A percentile compares a stretch with the other conserved stretches of the same genome.
Conservation (phyloP, 2,329 filamentous ascomycete genomes). For the Pestalotiopsis fici region DNA sequence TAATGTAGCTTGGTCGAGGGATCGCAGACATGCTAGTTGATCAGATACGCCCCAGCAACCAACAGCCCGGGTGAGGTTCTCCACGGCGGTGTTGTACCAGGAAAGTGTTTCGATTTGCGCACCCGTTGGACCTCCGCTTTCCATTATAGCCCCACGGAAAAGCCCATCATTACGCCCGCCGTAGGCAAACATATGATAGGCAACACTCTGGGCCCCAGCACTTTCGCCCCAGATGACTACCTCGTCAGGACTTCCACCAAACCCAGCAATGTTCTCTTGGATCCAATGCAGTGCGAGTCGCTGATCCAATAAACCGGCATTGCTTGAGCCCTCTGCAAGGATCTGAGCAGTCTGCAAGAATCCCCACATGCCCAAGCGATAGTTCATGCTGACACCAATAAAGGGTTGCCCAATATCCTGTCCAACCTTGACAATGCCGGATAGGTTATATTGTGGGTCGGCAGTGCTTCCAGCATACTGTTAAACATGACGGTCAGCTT, state of each 20-base stretch:
- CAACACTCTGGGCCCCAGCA: conserved; percentile 40
- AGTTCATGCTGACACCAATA: conserved; percentile 55
- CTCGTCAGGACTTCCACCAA: conserved; percentile 47
- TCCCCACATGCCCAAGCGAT: conserved; percentile 53
- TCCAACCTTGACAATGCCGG: conserved; percentile 58
- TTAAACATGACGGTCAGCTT: background rate
- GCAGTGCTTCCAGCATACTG: conserved; percentile 45
- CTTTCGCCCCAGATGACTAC: conserved; percentile 52
- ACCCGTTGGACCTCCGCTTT: conserved; percentile 46
- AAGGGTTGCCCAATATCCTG: conserved; percentile 53
- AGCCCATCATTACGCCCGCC: conserved; percentile 56
- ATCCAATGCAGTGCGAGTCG: conserved; percentile 51
- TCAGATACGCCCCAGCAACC: conserved; percentile 35
- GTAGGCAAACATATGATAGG: conserved; percentile 55
- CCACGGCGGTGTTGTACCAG: conserved; percentile 34
- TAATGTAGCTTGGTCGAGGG: conserved; percentile 29
- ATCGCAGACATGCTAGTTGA: conserved; percentile 37
- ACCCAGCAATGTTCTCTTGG: conserved; percentile 53
- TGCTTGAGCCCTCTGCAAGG: conserved; percentile 41
- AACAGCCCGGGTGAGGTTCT: conserved; percentile 34
- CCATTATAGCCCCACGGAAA: conserved; percentile 54
- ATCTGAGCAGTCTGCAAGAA: conserved; percentile 51
- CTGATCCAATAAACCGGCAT: conserved; percentile 52
- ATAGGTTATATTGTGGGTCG: conserved; percentile 64
- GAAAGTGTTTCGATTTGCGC: conserved; percentile 30